Percentiles rank a stretch among this genome's conserved stretches.
Evolutionary conservation across 306 rosid genomes (phyloP).

Genomic region (Dalbergia cultrata): DNA sequence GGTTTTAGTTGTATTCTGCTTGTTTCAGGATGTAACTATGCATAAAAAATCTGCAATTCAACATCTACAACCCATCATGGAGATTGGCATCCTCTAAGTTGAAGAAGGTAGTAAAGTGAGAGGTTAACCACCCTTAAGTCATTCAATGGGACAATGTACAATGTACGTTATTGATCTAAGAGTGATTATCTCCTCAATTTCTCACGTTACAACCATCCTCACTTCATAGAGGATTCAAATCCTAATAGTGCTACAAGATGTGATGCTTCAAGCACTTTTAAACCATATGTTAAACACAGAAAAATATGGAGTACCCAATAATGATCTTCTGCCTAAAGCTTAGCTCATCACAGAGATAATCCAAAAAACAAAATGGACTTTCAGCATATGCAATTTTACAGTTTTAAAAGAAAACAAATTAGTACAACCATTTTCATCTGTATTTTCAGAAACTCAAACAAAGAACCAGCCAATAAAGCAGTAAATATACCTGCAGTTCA

Average conservation of each 20-base stretch:
- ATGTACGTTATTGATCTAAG: too few relatives aligned
- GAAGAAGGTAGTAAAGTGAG: too few relatives aligned
- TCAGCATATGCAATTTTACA: neutral
- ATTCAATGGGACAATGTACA: too few relatives aligned
- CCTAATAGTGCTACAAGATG: neutral
- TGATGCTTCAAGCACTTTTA: neutral
- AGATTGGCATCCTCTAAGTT: too few relatives aligned
- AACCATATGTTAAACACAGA: conserved; percentile 1
- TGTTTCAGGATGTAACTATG: neutral
- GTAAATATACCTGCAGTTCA: neutral
- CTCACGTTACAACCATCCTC: too few relatives aligned
- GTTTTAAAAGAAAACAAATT: neutral
- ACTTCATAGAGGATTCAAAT: too few relatives aligned
- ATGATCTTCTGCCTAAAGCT: neutral
- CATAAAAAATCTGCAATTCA: too few relatives aligned
- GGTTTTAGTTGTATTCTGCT: neutral
- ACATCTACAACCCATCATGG: too few relatives aligned
- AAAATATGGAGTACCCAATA: neutral
- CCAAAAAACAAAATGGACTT: neutral
- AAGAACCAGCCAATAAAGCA: neutral
- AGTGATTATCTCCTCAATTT: too few relatives aligned
- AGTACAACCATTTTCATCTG: neutral
- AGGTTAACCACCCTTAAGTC: too few relatives aligned
- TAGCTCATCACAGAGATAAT: neutral
- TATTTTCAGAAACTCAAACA: neutral